Conservation (phyloP, 2,329 filamentous ascomycete species). For the Pseudogymnoascus verrucosus region DNA sequence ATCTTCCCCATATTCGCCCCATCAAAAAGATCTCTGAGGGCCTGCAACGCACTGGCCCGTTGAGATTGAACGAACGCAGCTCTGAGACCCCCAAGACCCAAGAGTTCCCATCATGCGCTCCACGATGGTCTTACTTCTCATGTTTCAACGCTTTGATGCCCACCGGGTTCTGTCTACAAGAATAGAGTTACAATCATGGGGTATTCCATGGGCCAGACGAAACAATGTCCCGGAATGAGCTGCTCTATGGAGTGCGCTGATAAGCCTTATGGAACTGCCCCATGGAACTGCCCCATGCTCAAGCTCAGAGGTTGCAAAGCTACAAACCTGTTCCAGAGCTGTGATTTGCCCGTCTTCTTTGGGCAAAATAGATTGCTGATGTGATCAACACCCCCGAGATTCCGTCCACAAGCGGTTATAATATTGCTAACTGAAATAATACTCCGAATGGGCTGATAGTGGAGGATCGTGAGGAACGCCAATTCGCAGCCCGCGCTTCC, state of each 20-base stretch:
- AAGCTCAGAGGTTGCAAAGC: background rate
- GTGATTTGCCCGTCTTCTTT: conserved; percentile 1
- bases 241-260: background rate
- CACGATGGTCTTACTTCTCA: conserved; percentile 7
- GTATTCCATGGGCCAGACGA: conserved; percentile 3
- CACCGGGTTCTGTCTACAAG: background rate
- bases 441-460: background rate
- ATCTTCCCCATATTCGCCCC: background rate
- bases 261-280: conserved; percentile 4
- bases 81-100: background rate
- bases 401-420: conserved; percentile 4
- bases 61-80: conserved; percentile 4
- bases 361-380: background rate
- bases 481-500: background rate
- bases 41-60: background rate
- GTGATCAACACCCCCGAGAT: background rate
- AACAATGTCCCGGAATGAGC: conserved; percentile 5
- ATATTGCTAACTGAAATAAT: background rate
- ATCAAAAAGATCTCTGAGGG: background rate
- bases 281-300: conserved; percentile 6
- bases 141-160: conserved; percentile 7
- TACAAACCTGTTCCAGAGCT: background rate
- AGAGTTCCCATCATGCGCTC: background rate
- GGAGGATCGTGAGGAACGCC: background rate
- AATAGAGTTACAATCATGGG: conserved; percentile 6